Evolutionary conservation across 768 basidiomycete genomes (phyloP), one percentile per base, ranked within the genome.

Genomic region (Tricholoma saponaceum): DNA sequence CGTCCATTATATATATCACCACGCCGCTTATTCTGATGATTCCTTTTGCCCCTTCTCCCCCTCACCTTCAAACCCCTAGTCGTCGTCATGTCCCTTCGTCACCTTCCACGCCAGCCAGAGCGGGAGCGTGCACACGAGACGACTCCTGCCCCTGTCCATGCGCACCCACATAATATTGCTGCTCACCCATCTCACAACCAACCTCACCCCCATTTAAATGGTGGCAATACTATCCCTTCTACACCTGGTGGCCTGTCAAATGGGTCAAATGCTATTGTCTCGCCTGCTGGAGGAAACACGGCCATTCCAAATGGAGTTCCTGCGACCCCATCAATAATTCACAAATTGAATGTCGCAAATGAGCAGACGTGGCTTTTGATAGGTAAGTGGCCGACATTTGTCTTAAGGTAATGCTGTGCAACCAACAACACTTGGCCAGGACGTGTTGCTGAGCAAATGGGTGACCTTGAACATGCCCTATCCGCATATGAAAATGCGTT

Each of bases 341-440:
- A 88, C 72, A 91, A 91, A 61, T 81, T 97, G 54, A 85, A 89
- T 20, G 76, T 80, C 33, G 92, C 94, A 52, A 96, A 97, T 72
- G 95, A 96, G 69, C 89, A 92, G 72, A 96, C 95, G 43, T 97
- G 95, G 95, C 83, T 95, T 60, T 76, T 95, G 65, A 95, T 96
- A 71, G 95, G 94, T 92, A 68, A 46, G 57, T 58, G 43, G 39
- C 58, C 56, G 55, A 49, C 18, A 1, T 28, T 26, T 23, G 32
- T 49, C 33, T n/a, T 18, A 55, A 37, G 35, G 7, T 51, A 52
- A 60, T 59, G 33, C 52, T 54, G 61, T 64, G 54, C 63, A 64
- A 20, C 41, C 41, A 30, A 51, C 41, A 35, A 54, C 30, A n/a
- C 44, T 41, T 54, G 39, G 60, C 62, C 76, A 98, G 95, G 95